Evolutionary conservation across 2,329 filamentous ascomycete species (phyloP).

Genomic region (Fusarium equiseti): DNA sequence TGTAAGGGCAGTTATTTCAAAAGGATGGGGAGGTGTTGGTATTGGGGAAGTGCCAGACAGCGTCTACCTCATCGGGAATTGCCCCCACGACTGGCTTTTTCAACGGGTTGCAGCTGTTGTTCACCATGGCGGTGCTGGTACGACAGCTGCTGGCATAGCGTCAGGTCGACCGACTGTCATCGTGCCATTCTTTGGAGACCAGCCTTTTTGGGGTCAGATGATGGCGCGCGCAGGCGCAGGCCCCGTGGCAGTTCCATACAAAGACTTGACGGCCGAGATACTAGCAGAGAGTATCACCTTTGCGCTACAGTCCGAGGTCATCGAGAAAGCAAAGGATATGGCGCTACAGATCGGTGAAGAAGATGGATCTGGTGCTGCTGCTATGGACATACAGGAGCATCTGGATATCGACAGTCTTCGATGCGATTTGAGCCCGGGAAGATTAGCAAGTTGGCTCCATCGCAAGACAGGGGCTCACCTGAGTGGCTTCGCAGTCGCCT

Average conservation of each 20-base stretch:
- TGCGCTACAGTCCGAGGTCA: slow-evolving; percentile 63
- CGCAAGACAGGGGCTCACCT: slow-evolving; percentile 66
- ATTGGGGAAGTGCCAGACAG: slow-evolving; percentile 60
- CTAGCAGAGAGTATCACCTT: slow-evolving; percentile 65
- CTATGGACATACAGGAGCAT: slow-evolving; percentile 65
- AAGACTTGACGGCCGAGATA: slow-evolving; percentile 67
- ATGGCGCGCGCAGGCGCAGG: slow-evolving; percentile 71
- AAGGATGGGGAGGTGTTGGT: slow-evolving; percentile 74
- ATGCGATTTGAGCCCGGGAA: slow-evolving; percentile 69
- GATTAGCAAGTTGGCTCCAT: slow-evolving; percentile 72
- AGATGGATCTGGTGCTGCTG: slow-evolving; percentile 64
- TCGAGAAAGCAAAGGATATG: slow-evolving; percentile 55
- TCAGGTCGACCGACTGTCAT: slow-evolving; percentile 72
- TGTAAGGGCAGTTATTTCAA: slow-evolving; percentile 70
- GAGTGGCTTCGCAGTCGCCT: slow-evolving; percentile 71
- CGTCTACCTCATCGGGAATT: slow-evolving; percentile 73
- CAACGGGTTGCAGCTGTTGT: slow-evolving; percentile 69
- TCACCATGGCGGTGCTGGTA: slow-evolving; percentile 75
- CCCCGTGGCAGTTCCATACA: slow-evolving; percentile 68
- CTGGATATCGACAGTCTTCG: slow-evolving; percentile 66
- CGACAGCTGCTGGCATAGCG: slow-evolving; percentile 72
- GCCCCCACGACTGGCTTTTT: slow-evolving; percentile 76
- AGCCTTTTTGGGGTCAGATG: slow-evolving; percentile 76
- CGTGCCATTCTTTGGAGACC: slow-evolving; percentile 75
- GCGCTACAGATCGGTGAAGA: slow-evolving; percentile 66